phyloP scores from a whole-genome alignment of 2,329 filamentous ascomycete species.

The Huntiella moniliformis region DNA sequence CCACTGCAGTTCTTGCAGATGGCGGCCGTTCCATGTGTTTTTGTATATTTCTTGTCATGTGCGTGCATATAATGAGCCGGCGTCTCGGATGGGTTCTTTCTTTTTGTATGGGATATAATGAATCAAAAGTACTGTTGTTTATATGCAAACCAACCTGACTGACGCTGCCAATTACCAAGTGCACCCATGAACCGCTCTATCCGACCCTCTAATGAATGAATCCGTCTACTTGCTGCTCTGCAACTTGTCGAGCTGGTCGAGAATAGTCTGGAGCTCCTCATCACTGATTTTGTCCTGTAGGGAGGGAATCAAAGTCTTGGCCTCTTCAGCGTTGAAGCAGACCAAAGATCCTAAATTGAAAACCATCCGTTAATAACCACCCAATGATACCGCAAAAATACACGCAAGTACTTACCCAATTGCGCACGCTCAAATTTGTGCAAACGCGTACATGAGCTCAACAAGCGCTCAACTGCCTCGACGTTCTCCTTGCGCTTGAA shows the following conservation, averaged over 20 bases:
- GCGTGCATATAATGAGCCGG: no score
- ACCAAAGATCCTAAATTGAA: constrained; percentile 56
- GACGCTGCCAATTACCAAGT: no score
- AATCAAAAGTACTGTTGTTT: no score
- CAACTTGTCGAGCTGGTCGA: constrained; percentile 81
- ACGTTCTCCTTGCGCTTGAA: constrained; percentile 93
- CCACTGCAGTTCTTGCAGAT: no score
- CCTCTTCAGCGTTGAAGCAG: constrained; percentile 84
- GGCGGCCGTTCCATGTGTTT: no score
- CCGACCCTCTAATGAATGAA: no score
- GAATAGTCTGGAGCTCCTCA: constrained; percentile 66
- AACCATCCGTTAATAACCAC: constrained; percentile 3
- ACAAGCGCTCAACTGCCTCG: constrained; percentile 76
- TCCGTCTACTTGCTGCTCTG: constrained; percentile 19
- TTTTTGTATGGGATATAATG: no score
- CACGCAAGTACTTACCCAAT: constrained; percentile 40
- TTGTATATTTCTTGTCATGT: no score
- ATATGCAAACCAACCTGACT: no score
- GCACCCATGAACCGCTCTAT: no score
- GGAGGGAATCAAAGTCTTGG: constrained; percentile 85
- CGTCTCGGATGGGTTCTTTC: no score
- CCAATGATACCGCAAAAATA: no score
- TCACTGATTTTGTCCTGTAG: constrained; percentile 79
- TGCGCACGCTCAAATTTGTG: constrained; percentile 88
- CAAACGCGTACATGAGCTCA: constrained; percentile 61